Evolutionary conservation across 257 asterid species (phyloP).

Genomic region (Verbena officinalis): DNA sequence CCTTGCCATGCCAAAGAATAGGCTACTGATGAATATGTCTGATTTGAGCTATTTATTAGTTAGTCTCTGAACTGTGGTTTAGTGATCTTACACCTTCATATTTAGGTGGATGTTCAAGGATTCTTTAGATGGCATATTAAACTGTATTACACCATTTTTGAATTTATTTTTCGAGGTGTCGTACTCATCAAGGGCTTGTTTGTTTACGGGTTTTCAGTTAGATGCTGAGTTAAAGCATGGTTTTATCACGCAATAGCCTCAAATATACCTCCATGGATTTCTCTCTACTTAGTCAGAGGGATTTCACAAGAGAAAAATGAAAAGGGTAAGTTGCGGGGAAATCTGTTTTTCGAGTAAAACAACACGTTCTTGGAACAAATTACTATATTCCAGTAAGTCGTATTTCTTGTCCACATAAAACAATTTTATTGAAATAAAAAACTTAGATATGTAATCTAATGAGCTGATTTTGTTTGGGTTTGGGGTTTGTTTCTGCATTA

Average conservation of each 20-base stretch:
- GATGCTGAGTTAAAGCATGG: too few relatives aligned
- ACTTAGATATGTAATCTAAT: conserved; percentile 24
- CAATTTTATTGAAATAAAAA: not conserved
- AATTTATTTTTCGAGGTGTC: conserved; percentile 10
- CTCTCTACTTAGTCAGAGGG: not conserved
- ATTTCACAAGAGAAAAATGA: not conserved
- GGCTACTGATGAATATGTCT: conserved; percentile 7
- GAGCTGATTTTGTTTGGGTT: not conserved
- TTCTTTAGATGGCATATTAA: conserved; percentile 22
- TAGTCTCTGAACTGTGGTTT: conserved; percentile 18
- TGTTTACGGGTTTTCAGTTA: not conserved
- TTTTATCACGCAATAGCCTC: too few relatives aligned
- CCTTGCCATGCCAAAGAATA: conserved; percentile 23
- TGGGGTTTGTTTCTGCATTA: not conserved
- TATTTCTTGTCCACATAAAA: not conserved
- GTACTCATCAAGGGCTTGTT: not conserved
- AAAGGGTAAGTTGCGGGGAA: not conserved
- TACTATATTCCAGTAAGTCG: not conserved
- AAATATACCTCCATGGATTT: not conserved
- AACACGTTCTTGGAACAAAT: not conserved
- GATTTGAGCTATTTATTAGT: conserved; percentile 4
- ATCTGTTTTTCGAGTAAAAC: too few relatives aligned
- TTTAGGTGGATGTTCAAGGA: not conserved
- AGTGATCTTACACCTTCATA: not conserved
- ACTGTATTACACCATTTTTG: not conserved